phyloP scores from a whole-genome alignment of 2,329 filamentous ascomycete species.

The Alternaria longipes region DNA sequence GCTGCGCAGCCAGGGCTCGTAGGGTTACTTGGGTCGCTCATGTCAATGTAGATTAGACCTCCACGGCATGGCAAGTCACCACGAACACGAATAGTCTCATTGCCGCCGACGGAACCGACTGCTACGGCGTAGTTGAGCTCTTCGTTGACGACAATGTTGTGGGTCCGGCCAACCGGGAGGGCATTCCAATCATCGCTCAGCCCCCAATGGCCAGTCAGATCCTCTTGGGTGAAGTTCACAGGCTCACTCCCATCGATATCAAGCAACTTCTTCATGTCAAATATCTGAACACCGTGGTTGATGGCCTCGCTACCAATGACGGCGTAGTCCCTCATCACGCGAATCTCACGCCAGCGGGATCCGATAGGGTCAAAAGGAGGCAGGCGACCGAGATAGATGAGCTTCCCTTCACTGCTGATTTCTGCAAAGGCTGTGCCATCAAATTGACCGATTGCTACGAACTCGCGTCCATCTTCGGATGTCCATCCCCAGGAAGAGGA shows the following conservation, averaged over 20 bases:
- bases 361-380: constrained; percentile 56
- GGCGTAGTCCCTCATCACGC: constrained; percentile 49
- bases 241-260: constrained; percentile 35
- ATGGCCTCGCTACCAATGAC: constrained; percentile 49
- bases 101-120: constrained; percentile 38
- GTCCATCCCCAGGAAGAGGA: constrained; percentile 63
- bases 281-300: constrained; percentile 66
- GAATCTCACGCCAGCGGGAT: constrained; percentile 62
- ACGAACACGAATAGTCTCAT: constrained; percentile 37
- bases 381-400: constrained; percentile 61
- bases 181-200: constrained; percentile 17
- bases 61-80: constrained; percentile 54
- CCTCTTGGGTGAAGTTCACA: constrained; percentile 35
- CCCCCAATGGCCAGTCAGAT: constrained; percentile 39
- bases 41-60: constrained; percentile 66
- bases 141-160: constrained; percentile 47
- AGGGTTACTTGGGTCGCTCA: constrained; percentile 62
- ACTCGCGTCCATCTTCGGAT: constrained; percentile 60
- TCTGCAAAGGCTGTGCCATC: constrained; percentile 41
- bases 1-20: constrained; percentile 62
- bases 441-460: constrained; percentile 62
- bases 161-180: constrained; percentile 41
- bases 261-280: constrained; percentile 63
- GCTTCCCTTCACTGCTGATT: constrained; percentile 58
- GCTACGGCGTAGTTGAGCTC: constrained; percentile 42